Conservation (phyloP, 2,329 filamentous ascomycete species). For the Sphaerulina populicola region DNA sequence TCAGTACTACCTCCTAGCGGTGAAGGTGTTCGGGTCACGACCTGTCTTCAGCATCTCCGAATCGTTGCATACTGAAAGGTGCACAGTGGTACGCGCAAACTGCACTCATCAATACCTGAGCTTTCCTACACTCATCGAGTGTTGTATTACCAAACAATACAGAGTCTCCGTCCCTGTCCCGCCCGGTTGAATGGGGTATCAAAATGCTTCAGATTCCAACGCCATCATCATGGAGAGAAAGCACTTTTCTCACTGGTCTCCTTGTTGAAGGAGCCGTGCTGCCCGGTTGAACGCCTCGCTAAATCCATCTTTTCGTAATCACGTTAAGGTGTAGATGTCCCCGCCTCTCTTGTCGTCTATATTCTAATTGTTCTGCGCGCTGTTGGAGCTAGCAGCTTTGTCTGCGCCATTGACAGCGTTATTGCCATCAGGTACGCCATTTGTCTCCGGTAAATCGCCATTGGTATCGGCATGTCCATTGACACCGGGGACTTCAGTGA, state of each 20-base stretch:
- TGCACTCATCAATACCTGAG: not conserved
- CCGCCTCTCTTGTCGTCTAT: constrained; percentile 1
- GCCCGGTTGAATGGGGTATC: constrained; percentile 32
- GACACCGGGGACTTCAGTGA: constrained; percentile 10
- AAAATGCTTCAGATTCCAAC: constrained; percentile 15
- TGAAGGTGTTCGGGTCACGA: too few relatives aligned
- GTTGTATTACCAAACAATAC: constrained; percentile 4
- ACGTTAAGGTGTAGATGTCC: constrained; percentile 6
- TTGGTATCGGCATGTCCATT: constrained; percentile 18
- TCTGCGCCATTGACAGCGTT: constrained; percentile 28
- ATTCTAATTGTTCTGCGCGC: constrained; percentile 23
- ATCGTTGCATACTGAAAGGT: not conserved
- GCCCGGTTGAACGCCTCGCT: constrained; percentile 19
- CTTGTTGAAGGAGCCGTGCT: constrained; percentile 24
- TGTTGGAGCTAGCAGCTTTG: constrained; percentile 20
- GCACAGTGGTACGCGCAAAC: not conserved
- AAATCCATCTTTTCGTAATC: constrained; percentile 16
- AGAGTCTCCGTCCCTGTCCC: constrained; percentile 15
- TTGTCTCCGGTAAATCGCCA: constrained; percentile 21
- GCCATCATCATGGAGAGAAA: constrained; percentile 7
- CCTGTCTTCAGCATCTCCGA: too few relatives aligned
- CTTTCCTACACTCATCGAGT: not conserved
- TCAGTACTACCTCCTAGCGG: not conserved
- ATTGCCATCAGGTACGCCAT: constrained; percentile 28
- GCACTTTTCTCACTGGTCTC: constrained; percentile 16